Evolutionary conservation across 345 rosid genomes (phyloP).

Genomic region (sweet orange (Citrus sinensis)): DVS_A1.0 CM039166.1:16050501-16051000

Average conservation of each 20-base stretch:
- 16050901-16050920: neutral
- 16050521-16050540: constrained; percentile 18
- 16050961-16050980: neutral
- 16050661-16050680: too few relatives aligned
- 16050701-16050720: too few relatives aligned
- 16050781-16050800: too few relatives aligned
- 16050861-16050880: neutral
- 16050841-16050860: neutral
- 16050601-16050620: neutral
- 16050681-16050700: too few relatives aligned
- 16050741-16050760: too few relatives aligned
- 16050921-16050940: neutral
- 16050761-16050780: too few relatives aligned
- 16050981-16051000: constrained; percentile 14
- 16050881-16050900: neutral
- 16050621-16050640: neutral
- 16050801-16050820: neutral
- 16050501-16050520: constrained; percentile 18
- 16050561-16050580: constrained; percentile 2
- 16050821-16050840: neutral
- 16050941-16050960: neutral
- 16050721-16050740: too few relatives aligned
- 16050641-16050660: too few relatives aligned
- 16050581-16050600: neutral
- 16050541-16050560: constrained; percentile 22